phyloP scores from a whole-genome alignment of 371 early-diverging fungal genomes.

The Sporodiniella umbellata region DNA sequence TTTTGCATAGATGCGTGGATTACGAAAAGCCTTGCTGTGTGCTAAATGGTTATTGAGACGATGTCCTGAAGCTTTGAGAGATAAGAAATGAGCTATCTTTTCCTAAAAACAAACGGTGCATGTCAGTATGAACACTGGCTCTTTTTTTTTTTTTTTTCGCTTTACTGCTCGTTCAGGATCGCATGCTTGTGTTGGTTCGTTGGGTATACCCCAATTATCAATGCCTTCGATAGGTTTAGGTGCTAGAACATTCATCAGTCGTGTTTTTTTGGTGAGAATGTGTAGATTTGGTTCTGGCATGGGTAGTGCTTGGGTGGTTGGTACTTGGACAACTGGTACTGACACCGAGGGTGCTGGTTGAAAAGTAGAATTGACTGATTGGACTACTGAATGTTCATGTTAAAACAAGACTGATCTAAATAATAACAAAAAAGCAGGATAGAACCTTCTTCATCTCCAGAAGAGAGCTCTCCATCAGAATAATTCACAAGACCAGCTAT shows the following conservation, averaged over 20 bases:
- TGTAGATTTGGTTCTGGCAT: neutral
- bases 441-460: slow-evolving; percentile 22
- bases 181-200: slow-evolving; percentile 43
- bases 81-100: slow-evolving; percentile 63
- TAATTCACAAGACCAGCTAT: slow-evolving; percentile 32
- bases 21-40: slow-evolving; percentile 73
- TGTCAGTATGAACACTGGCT: neutral
- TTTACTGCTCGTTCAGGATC: slow-evolving; percentile 52
- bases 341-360: too few species aligned
- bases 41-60: slow-evolving; percentile 66
- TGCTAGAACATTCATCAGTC: slow-evolving; percentile 20
- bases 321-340: too few species aligned
- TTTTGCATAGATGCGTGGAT: slow-evolving; percentile 78
- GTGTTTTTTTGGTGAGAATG: neutral
- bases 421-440: too few species aligned
- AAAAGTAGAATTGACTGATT: too few species aligned
- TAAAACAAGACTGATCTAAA: too few species aligned
- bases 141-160: neutral
- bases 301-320: neutral
- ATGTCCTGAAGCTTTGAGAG: slow-evolving; percentile 47
- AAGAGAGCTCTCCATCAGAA: slow-evolving; percentile 27
- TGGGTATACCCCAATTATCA: slow-evolving; percentile 50
- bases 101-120: slow-evolving; percentile 31
- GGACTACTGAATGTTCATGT: too few species aligned
- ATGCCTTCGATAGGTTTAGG: slow-evolving; percentile 42